These are phyloP conservation scores for Martensiomyces pterosporus DNA, from an alignment of 192 early-diverging fungal genomes.

Conservation along the genomic window DNA sequence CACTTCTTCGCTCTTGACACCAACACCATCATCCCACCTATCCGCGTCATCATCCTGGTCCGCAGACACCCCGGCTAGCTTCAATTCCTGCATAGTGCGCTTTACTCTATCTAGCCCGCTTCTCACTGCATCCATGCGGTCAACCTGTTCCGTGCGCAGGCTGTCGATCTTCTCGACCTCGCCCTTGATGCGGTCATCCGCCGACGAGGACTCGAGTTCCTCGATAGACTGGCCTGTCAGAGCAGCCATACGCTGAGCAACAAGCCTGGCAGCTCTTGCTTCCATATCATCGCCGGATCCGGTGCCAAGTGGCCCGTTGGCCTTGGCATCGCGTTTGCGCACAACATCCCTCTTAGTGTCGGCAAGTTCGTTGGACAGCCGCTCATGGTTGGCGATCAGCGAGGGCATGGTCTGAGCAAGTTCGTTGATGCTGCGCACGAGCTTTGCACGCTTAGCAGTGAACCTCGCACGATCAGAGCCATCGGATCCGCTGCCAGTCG, in stretches of 20 bases:
- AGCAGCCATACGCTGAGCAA: conserved; percentile 46
- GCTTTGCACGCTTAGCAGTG: conserved; percentile 19
- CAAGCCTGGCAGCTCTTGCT: conserved; percentile 35
- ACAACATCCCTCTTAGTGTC: conserved; percentile 14
- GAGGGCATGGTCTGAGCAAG: conserved; percentile 16
- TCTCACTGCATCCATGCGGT: conserved; percentile 28
- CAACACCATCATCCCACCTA: conserved; percentile 23
- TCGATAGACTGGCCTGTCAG: conserved; percentile 37
- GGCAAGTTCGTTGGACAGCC: conserved; percentile 24
- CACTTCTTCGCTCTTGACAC: conserved; percentile 24
- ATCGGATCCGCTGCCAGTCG: neutral
- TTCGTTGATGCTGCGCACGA: conserved; percentile 28
- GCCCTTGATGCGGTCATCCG: neutral
- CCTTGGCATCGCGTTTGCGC: conserved; percentile 6
- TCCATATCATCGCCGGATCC: conserved; percentile 16
- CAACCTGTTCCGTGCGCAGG: conserved; percentile 14
- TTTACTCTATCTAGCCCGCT: conserved; percentile 22
- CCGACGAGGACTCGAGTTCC: conserved; percentile 5
- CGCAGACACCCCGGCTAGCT: neutral
- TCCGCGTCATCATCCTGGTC: neutral
- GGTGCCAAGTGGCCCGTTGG: neutral
- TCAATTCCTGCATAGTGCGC: conserved; percentile 12
- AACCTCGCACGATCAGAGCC: conserved; percentile 12
- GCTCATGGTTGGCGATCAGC: conserved; percentile 25
- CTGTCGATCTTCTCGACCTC: conserved; percentile 22